Evolutionary conservation across 2,329 filamentous ascomycete species (phyloP), one percentile per base, ranked within the genome.

Genomic region (Aureobasidium zeae): DNA sequence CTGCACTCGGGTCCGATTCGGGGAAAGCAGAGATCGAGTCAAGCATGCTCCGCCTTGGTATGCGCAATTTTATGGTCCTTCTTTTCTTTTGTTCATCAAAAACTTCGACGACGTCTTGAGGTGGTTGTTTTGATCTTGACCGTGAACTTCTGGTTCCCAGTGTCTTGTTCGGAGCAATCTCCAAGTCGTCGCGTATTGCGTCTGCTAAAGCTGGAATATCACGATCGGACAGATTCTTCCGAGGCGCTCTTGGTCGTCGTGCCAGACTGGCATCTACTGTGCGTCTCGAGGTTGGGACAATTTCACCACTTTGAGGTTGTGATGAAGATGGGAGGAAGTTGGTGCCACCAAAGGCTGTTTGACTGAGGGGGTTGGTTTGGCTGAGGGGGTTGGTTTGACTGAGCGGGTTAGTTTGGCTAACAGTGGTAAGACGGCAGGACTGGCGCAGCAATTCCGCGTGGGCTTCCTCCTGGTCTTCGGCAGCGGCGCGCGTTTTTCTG

Each of bases 1-100:
- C 68, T n/a, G 63, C 57, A 5, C 59, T 53, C 3, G 69, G 69
- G 48, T 71, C 65, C 1, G 64, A 67, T 20, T 56, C 57, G 13
- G 64, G 55, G 19, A 64, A 49, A 6, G 48, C 38, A 7, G 57
- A 51, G 16, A 49, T 37, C 5, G 35, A 55, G 47, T 49, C 33
- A 36, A 53, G 33, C 16, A 43, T 47, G 47, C 28, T 44, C 24
- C 42, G 54, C 39, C 31, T 48, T 10, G 55, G 56, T 1, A 53
- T 46, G 8, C 59, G 58, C 2, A 61, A 48, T 10, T 51, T 51
- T 24, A 48, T 48, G 10, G 44, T 38, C 57, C 58, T 60, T 10
- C 49, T 47, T 38, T 28, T 25, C 6, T 22, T 49, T 31, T 55
- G 52, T 15, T 61, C 57, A 36, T 63, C 60, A 3, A 57, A 53